Evolutionary conservation across 495 filamentous ascomycete genomes (phyloP), one percentile per base, ranked within the genome.

Genomic region (Rusavskia elegans): DNA sequence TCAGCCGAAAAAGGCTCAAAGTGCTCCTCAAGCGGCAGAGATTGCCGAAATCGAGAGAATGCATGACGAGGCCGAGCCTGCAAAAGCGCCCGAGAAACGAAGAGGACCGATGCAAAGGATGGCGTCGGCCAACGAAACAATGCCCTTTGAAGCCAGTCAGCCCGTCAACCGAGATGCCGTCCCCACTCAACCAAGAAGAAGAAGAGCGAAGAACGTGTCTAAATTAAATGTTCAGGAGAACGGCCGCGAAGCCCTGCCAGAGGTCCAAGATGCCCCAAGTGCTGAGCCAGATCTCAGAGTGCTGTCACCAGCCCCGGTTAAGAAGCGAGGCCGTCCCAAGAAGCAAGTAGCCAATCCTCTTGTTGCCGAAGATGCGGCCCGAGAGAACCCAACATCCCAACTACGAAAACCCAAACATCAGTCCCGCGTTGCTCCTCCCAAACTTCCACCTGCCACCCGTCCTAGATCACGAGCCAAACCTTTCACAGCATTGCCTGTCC

Each of bases 261-360:
- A 11, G n/a, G 39, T 9, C 3, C 39, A 2, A 19, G 19, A 32
- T 25, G 27, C 16, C 16, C 29, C 27, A 27, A 45, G 19, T 19
- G 41, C 44, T 23, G 35, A 56, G 17, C 37, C 14, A 19, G 53
- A 56, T 10, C 19, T 20, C 13, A 27, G 40, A 25, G 14, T 29
- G 35, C 23, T 52, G 16, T 27, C 14, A 38, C 29, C 21, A 44
- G 19, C 30, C 14, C 21, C 35, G 16, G 30, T 45, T 7, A 55
- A 53, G 50, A n/a, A 37, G 25, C 51, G 49, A 52, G 55, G 55
- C 7, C 52, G 53, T 20, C 49, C 58, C 6, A 36, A 17, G 20
- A 57, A 57, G 39, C 10, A 37, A 25, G 21, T 19, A 25, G 11
- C 19, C 3, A 9, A 39, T 23, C 41, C 8, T 39, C 23, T 39